Conservation (phyloP, 2,329 filamentous ascomycete genomes). For the Colletotrichum tropicale region DNA sequence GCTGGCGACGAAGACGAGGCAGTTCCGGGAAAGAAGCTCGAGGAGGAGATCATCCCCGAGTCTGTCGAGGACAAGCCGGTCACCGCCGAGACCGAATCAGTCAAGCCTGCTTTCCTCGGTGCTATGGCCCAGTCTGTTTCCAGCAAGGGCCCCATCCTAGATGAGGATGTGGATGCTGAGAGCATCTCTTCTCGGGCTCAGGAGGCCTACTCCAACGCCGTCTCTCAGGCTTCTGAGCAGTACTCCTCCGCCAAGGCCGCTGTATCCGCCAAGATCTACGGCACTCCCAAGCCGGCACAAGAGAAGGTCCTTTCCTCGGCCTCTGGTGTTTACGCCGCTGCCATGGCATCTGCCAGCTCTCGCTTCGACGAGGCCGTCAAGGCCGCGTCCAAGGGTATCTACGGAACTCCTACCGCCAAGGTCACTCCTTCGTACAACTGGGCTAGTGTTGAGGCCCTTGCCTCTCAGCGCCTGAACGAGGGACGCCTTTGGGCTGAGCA, state of each 20-base stretch:
- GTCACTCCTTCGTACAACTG: slow-evolving; percentile 48
- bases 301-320: slow-evolving; percentile 73
- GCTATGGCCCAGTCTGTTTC: slow-evolving; percentile 56
- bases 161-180: slow-evolving; percentile 45
- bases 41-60: slow-evolving; percentile 27
- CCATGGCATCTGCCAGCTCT: slow-evolving; percentile 65
- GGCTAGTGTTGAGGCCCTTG: slow-evolving; percentile 64
- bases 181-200: slow-evolving; percentile 50
- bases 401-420: slow-evolving; percentile 51
- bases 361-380: slow-evolving; percentile 60
- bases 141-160: slow-evolving; percentile 52
- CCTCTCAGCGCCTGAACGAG: slow-evolving; percentile 71
- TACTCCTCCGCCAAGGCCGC: slow-evolving; percentile 72
- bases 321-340: slow-evolving; percentile 70
- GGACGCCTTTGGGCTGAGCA: slow-evolving; percentile 74
- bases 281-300: slow-evolving; percentile 64
- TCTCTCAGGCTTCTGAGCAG: slow-evolving; percentile 69
- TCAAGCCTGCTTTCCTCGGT: slow-evolving; percentile 55
- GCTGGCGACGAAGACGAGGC: slow-evolving; percentile 20
- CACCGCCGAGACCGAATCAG: slow-evolving; percentile 31
- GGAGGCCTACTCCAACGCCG: slow-evolving; percentile 67
- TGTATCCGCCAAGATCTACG: slow-evolving; percentile 70
- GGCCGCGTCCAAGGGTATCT: slow-evolving; percentile 53
- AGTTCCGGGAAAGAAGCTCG: slow-evolving; percentile 18
- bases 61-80: slow-evolving; percentile 30